Base-by-base conservation (phyloP, 2,329 filamentous ascomycete genomes). In the Pseudogymnoascus sp. region DNA sequence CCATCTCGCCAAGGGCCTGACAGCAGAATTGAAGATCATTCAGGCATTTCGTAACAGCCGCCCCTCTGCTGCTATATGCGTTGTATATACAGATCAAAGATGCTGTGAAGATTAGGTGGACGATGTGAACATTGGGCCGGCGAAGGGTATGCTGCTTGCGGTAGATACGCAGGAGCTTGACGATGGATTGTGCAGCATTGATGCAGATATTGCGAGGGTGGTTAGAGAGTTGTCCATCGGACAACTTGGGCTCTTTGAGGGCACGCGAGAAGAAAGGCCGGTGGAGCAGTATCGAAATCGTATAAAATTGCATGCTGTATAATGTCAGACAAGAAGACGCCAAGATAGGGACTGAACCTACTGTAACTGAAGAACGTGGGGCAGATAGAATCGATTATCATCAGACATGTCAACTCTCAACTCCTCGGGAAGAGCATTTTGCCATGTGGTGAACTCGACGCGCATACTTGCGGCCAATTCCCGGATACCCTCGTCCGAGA, bases 31-130 rank as follows among this genome's bases (percentile, higher is more conserved):
- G 59, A 16, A 64, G 31, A 40, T 64, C 62, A 21, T 62, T 42
- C n/a, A 61, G n/a, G 24, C 33, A 31, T 16, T 53, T 61, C 14
- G 53, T 50, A 33, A 61, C 26, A n/a, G 59, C 13, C 11, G 59
- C 29, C 31, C 59, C 59, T 37, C 26, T 64, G 29, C 38, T 61
- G 31, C 42, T 64, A 31, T 64, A 64, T 26, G 62, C 59, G 44
- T 53, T 62, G 38, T 64, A 64, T 37, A 64, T 50, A 47, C 62
- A 64, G 24, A 64, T 64, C 29, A 64, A 33, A n/a, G 62, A 64
- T 11, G 62, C 62, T 31, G 62, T 64, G 29, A 64, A 64, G n/a
- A 64, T 31, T 10, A 64, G 62, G 31, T 64, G 62, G 6, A 64
- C 59, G 10, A 64, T 64, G 16, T 64, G 56, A 42, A 64, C 62